phyloP scores from a whole-genome alignment of 148 eudicot species.

The Camellia japonica region DNA sequence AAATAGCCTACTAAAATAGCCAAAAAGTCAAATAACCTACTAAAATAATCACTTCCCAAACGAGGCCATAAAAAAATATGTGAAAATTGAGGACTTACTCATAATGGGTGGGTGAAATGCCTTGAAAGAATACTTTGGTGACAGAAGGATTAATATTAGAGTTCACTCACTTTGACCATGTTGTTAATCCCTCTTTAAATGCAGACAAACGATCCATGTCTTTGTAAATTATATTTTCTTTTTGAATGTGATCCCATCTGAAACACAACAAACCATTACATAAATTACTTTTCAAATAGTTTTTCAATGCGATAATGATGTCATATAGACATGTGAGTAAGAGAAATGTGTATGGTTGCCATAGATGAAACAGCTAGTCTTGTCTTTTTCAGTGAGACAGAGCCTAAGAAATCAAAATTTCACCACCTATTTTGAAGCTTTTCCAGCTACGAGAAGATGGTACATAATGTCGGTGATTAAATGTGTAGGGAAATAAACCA shows the following conservation, averaged over 20 bases:
- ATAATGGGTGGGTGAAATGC: conserved; percentile 51
- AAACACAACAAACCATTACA: background rate
- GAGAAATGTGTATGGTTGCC: background rate
- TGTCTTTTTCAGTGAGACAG: no score
- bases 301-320: no score
- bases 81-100: conserved; percentile 22
- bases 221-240: conserved; percentile 29
- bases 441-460: background rate
- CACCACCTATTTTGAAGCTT: no score
- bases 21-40: no score
- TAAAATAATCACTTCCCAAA: no score
- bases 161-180: conserved; percentile 67
- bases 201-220: conserved; percentile 57
- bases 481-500: no score
- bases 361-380: no score
- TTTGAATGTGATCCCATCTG: conserved; percentile 55
- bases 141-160: conserved; percentile 20
- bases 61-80: no score
- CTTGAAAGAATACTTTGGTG: conserved; percentile 44
- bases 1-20: no score
- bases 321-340: no score
- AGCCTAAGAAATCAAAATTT: no score
- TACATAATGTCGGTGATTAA: no score
- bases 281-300: background rate
- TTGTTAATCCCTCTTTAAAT: conserved; percentile 35